A percentile compares a stretch with the other conserved stretches of the same genome.
phyloP scores from a whole-genome alignment of 345 rosid species.

The Rhodomyrtus tomentosa region DNA sequence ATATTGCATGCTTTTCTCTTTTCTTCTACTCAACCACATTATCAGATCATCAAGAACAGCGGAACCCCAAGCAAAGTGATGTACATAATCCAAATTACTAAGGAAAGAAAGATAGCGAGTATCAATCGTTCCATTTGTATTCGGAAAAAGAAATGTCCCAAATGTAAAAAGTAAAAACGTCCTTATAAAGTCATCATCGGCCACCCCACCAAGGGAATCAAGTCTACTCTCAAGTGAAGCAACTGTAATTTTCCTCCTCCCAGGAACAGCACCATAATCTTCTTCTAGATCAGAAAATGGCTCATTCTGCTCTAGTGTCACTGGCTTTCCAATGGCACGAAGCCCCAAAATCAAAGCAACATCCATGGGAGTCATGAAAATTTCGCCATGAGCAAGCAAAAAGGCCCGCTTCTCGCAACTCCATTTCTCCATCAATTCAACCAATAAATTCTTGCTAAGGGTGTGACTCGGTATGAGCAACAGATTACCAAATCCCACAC shows the following conservation, averaged over 20 bases:
- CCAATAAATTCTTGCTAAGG: conserved; percentile 23
- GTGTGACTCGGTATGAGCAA: conserved; percentile 20
- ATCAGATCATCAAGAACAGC: conserved; percentile 26
- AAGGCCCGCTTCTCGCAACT: conserved; percentile 11
- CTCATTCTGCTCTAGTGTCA: conserved; percentile 16
- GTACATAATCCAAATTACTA: conserved; percentile 11
- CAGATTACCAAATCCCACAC: conserved; percentile 23
- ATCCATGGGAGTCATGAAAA: conserved; percentile 16
- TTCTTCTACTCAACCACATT: conserved; percentile 28
- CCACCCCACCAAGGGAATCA: conserved; percentile 18
- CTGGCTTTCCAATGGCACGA: conserved; percentile 13
- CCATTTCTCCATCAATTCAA: conserved; percentile 35
- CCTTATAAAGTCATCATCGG: conserved; percentile 26
- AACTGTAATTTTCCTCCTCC: conserved; percentile 23
- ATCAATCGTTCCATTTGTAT: conserved; percentile 22
- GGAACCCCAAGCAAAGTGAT: conserved; percentile 27
- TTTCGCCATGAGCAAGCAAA: conserved; percentile 5
- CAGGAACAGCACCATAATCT: conserved; percentile 21
- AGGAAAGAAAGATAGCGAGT: conserved; percentile 20
- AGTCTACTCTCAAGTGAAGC: conserved; percentile 20
- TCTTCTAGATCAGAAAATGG: conserved; percentile 23
- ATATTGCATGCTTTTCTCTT: conserved; percentile 14
- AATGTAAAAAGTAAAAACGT: conserved; percentile 20
- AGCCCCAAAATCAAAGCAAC: conserved; percentile 29
- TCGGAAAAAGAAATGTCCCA: conserved; percentile 27